These are phyloP conservation scores for Globisporangium cystogenes DNA, from an alignment of 352 stramenopile species.

Conservation along the genomic window DNA sequence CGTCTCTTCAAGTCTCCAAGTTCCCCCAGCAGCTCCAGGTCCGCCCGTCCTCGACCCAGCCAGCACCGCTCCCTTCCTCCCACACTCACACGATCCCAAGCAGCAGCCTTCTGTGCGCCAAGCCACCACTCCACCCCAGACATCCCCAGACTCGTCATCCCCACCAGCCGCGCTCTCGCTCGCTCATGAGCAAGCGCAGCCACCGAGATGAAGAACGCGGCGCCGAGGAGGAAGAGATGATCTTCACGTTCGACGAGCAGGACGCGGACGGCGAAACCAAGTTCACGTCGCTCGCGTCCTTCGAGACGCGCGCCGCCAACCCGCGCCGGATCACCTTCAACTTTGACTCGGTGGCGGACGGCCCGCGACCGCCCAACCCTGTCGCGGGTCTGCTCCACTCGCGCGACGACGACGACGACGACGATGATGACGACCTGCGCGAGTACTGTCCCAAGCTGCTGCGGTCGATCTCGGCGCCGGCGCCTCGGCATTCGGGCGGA, in stretches of 20 bases:
- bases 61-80: neutral
- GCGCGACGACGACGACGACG: slow-evolving; percentile 5
- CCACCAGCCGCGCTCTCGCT: no score
- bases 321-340: slow-evolving; percentile 9
- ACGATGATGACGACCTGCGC: slow-evolving; percentile 4
- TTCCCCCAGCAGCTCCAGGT: neutral
- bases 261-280: slow-evolving; percentile 9
- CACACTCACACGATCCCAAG: no score
- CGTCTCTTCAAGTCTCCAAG: no score
- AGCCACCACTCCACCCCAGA: neutral
- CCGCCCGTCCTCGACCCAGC: neutral
- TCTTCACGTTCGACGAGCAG: slow-evolving; percentile 69
- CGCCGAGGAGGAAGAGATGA: slow-evolving; percentile 67
- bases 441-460: slow-evolving; percentile 4
- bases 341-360: slow-evolving; percentile 1
- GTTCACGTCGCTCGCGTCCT: slow-evolving; percentile 12
- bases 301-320: slow-evolving; percentile 3
- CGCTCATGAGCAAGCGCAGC: slow-evolving; percentile 20
- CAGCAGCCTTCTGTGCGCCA: no score
- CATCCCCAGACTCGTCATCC: neutral
- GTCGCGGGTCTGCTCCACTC: slow-evolving; percentile 13
- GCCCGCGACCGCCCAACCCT: slow-evolving; percentile 11
- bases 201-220: slow-evolving; percentile 18
- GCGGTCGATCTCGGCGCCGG: slow-evolving; percentile 8
- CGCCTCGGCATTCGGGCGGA: neutral